phyloP scores from a whole-genome alignment of 495 filamentous ascomycete genomes.

The Penicillium antarcticum region DNA sequence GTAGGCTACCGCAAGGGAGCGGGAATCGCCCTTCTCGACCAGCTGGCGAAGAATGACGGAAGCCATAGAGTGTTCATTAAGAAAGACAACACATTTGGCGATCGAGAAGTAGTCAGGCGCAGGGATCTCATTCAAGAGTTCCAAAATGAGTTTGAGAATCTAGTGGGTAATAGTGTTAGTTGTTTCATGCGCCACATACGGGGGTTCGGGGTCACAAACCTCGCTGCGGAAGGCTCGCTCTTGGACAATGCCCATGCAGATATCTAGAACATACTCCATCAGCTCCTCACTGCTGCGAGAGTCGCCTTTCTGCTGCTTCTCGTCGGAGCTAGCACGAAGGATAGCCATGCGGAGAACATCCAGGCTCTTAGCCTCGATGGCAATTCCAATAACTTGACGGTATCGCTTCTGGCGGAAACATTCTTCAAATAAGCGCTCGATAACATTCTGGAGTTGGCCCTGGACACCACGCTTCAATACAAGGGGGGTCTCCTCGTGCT shows the following conservation, averaged over 20 bases:
- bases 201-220: conserved; percentile 40
- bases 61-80: conserved; percentile 88
- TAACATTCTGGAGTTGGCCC: conserved; percentile 71
- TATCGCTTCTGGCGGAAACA: conserved; percentile 86
- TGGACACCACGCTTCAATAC: conserved; percentile 57
- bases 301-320: conserved; percentile 61
- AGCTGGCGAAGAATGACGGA: conserved; percentile 82
- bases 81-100: conserved; percentile 95
- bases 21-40: conserved; percentile 72
- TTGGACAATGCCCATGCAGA: conserved; percentile 97
- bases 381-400: conserved; percentile 97
- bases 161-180: conserved; percentile 36
- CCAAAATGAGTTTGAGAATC: conserved; percentile 83
- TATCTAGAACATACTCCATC: conserved; percentile 92
- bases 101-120: conserved; percentile 97
- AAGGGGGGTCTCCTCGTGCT: conserved; percentile 51
- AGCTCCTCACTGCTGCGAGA: conserved; percentile 77
- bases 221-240: conserved; percentile 82
- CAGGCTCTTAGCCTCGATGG: conserved; percentile 90
- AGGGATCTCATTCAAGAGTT: conserved; percentile 81
- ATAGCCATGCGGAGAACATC: conserved; percentile 87
- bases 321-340: conserved; percentile 73
- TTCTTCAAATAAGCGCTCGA: conserved; percentile 86
- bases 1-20: conserved; percentile 81
- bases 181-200: not conserved